These are phyloP conservation scores for Alternaria burnsii DNA, from an alignment of 2,329 filamentous ascomycete species.

Conservation along the genomic window DNA sequence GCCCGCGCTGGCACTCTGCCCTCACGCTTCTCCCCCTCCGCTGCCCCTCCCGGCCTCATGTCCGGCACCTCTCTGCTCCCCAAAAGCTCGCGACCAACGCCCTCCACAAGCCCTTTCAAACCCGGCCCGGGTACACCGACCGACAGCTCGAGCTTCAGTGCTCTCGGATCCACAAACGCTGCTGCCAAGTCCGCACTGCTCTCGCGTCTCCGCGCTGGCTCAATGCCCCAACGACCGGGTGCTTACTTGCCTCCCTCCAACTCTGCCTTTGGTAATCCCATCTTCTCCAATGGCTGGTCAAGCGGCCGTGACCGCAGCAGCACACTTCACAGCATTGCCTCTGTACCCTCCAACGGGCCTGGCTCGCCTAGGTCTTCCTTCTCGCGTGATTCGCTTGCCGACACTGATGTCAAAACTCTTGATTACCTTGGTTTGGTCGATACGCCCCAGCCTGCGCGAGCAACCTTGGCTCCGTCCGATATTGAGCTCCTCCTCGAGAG, in stretches of 20 bases:
- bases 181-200: conserved; percentile 75
- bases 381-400: conserved; percentile 82
- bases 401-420: conserved; percentile 89
- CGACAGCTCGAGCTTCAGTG: conserved; percentile 51
- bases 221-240: conserved; percentile 87
- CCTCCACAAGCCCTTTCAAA: conserved; percentile 87
- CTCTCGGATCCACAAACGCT: conserved; percentile 57
- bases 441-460: conserved; percentile 82
- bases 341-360: conserved; percentile 84
- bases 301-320: conserved; percentile 81
- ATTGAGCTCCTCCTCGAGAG: conserved; percentile 60
- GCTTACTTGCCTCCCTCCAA: conserved; percentile 62
- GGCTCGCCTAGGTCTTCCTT: conserved; percentile 87
- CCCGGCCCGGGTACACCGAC: conserved; percentile 60
- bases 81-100: conserved; percentile 84
- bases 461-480: conserved; percentile 72
- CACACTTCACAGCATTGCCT: conserved; percentile 89
- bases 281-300: conserved; percentile 89
- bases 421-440: conserved; percentile 96
- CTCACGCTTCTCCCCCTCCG: conserved; percentile 86
- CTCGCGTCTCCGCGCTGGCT: conserved; percentile 87
- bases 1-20: conserved; percentile 95
- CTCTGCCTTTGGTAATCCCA: conserved; percentile 82
- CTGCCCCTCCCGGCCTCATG: conserved; percentile 68
- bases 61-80: conserved; percentile 64